Conservation (phyloP, 106 monocot genomes). For the Gastrodia elata region DNA sequence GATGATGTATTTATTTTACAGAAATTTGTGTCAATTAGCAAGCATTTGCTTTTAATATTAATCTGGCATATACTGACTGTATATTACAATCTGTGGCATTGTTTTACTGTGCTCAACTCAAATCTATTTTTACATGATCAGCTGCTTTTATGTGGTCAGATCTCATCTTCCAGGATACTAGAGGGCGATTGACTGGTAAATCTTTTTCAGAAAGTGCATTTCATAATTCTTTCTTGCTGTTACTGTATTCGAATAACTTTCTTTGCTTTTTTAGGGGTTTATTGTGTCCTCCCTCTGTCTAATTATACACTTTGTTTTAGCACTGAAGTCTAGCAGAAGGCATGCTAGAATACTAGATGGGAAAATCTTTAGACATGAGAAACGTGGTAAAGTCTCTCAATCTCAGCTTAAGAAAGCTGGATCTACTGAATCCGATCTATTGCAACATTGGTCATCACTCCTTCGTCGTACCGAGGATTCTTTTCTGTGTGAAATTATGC, state of each 20-base stretch:
- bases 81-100: background rate
- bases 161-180: constrained; percentile 7
- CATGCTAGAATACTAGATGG: constrained; percentile 4
- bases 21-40: background rate
- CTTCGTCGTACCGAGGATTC: background rate
- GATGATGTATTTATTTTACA: background rate
- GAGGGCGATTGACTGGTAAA: constrained; percentile 8
- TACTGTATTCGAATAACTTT: constrained; percentile 1
- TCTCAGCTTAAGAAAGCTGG: background rate
- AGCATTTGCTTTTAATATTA: background rate
- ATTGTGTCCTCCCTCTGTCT: background rate
- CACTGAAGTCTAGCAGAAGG: constrained; percentile 5
- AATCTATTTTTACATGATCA: background rate
- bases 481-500: constrained; percentile 6
- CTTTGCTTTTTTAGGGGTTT: background rate
- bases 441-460: constrained; percentile 8
- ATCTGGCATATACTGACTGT: background rate
- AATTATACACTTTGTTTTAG: background rate
- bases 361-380: background rate
- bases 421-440: constrained; percentile 3
- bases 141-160: constrained; percentile 10
- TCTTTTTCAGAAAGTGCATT: background rate
- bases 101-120: background rate
- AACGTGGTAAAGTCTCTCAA: constrained; percentile 5
- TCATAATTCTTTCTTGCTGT: background rate